A percentile compares a stretch with the other conserved stretches of the same genome.
Conservation (phyloP, 2,329 filamentous ascomycete species). For the Ilyonectria robusta region DNA sequence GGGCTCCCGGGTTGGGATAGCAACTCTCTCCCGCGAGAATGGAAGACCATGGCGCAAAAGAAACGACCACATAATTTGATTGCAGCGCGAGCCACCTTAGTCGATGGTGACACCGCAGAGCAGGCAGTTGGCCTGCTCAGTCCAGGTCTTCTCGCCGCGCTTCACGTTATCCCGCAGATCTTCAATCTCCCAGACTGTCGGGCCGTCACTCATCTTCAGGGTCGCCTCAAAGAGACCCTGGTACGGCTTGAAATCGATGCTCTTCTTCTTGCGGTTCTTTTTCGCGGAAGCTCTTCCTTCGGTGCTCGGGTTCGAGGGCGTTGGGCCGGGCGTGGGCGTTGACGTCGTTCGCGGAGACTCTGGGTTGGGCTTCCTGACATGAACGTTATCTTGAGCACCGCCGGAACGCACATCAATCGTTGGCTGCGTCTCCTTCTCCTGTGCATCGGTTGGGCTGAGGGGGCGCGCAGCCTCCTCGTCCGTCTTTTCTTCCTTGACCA, state of each 20-base stretch:
- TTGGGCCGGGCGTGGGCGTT: conserved; percentile 51
- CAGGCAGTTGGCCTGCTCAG: conserved; percentile 64
- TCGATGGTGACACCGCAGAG: conserved; percentile 64
- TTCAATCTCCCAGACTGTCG: conserved; percentile 65
- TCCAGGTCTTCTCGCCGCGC: conserved; percentile 68
- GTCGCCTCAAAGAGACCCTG: conserved; percentile 66
- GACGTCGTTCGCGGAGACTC: conserved; percentile 50
- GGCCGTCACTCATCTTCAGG: conserved; percentile 62
- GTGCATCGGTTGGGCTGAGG: conserved; percentile 66
- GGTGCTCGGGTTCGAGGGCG: conserved; percentile 37
- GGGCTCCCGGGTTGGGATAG: neutral
- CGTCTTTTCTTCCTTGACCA: conserved; percentile 58
- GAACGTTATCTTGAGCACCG: conserved; percentile 56
- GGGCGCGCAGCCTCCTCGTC: conserved; percentile 55
- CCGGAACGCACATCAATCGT: conserved; percentile 68
- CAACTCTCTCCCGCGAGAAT: neutral
- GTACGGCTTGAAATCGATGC: conserved; percentile 61
- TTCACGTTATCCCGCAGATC: conserved; percentile 64
- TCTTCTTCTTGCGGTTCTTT: conserved; percentile 58
- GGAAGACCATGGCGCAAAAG: neutral
- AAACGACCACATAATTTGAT: neutral
- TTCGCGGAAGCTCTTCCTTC: conserved; percentile 47
- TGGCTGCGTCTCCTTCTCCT: conserved; percentile 64
- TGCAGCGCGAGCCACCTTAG: conserved; percentile 42
- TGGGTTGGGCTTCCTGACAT: conserved; percentile 53